Conservation (phyloP, 257 asterid genomes). For the Solanum dulcamara region DNA sequence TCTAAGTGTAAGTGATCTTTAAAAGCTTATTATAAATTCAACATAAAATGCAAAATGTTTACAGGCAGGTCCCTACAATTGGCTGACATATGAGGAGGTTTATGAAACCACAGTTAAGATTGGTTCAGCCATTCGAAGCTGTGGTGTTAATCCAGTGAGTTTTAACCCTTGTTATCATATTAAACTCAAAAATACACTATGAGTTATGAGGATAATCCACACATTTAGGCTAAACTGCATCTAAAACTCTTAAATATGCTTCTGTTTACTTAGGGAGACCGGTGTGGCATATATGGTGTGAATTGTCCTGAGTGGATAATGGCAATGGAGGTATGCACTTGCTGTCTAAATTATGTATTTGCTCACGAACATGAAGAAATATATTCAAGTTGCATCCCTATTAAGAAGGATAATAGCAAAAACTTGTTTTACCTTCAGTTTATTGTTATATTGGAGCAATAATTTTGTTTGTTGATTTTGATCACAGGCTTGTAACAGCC, state of each 20-base stretch:
- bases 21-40: background rate
- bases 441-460: background rate
- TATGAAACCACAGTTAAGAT: slow-evolving; percentile 37
- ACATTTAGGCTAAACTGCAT: background rate
- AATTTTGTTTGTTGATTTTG: slow-evolving; percentile 5
- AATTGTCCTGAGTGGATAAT: slow-evolving; percentile 86
- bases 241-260: background rate
- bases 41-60: background rate
- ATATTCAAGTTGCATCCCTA: background rate
- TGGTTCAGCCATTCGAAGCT: slow-evolving; percentile 70
- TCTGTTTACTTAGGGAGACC: slow-evolving; percentile 46
- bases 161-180: background rate
- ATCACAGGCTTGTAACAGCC: slow-evolving; percentile 79
- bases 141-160: slow-evolving; percentile 68
- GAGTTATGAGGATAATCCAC: background rate
- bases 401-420: background rate
- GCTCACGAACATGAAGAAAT: background rate
- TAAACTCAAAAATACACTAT: background rate
- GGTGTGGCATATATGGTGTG: slow-evolving; percentile 83
- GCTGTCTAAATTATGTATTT: background rate
- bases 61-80: slow-evolving; percentile 61
- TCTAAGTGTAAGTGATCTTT: background rate
- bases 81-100: slow-evolving; percentile 56
- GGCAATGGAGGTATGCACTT: slow-evolving; percentile 63
- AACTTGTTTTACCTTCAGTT: background rate